These are phyloP conservation scores for Xanthoconium stramineum DNA, from an alignment of 768 basidiomycete genomes.

Conservation along the genomic window DNA sequence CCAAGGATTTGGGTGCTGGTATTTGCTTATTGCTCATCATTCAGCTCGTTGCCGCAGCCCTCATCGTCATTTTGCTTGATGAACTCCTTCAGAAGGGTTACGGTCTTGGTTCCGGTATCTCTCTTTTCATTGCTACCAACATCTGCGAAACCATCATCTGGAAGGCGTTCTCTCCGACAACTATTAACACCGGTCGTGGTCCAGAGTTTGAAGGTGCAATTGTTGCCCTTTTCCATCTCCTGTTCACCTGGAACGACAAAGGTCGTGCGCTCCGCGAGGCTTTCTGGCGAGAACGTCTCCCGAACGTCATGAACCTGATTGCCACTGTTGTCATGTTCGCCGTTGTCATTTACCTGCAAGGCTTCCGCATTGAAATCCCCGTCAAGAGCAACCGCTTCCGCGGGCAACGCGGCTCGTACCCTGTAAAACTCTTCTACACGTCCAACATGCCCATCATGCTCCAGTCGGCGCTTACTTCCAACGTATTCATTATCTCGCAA, in stretches of 20 bases:
- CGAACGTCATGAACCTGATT: constrained; percentile 97
- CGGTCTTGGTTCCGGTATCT: constrained; percentile 97
- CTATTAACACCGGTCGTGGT: constrained; percentile 96
- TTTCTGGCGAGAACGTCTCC: constrained; percentile 95
- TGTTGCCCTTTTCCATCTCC: constrained; percentile 92
- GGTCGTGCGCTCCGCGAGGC: constrained; percentile 95
- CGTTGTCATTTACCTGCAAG: constrained; percentile 96
- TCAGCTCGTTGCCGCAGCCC: constrained; percentile 88
- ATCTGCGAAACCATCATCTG: constrained; percentile 99
- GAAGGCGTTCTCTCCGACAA: constrained; percentile 99
- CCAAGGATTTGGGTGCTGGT: constrained; percentile 89
- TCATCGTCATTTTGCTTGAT: constrained; percentile 97
- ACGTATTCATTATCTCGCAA: constrained; percentile 94
- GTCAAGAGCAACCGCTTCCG: constrained; percentile 96
- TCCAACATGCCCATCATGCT: constrained; percentile 99
- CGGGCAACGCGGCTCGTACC: constrained; percentile 94
- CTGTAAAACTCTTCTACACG: constrained; percentile 98
- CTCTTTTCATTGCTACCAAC: constrained; percentile 99
- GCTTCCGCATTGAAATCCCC: constrained; percentile 98
- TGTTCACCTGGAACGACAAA: constrained; percentile 99
- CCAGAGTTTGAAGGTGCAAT: constrained; percentile 98
- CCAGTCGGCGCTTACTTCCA: constrained; percentile 86
- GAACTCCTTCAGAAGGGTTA: constrained; percentile 99
- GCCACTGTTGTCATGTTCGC: constrained; percentile 92
- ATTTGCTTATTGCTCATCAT: constrained; percentile 96